Evolutionary conservation across 192 early-diverging fungal species (phyloP).

Genomic region (Coemansia erecta): DNA sequence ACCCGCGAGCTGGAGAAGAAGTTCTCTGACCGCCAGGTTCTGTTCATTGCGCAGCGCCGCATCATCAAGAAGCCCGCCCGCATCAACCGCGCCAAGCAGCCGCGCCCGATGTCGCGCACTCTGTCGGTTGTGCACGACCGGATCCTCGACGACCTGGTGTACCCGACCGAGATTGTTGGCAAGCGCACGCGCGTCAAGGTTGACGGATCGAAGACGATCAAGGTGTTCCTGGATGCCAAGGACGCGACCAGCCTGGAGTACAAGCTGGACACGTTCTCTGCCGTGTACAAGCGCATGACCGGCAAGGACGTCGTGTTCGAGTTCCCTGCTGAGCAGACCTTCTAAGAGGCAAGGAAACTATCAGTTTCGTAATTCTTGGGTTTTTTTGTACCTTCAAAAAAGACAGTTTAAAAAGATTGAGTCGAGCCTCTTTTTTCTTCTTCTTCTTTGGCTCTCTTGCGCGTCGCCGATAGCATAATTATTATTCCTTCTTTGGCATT

Average conservation of each 20-base stretch:
- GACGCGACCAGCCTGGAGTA: constrained; percentile 96
- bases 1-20: constrained; percentile 99
- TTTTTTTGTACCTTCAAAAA: too few species aligned
- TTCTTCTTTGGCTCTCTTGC: too few species aligned
- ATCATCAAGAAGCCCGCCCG: constrained; percentile 93
- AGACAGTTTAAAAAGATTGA: too few species aligned
- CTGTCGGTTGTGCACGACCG: constrained; percentile 95
- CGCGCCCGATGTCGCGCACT: constrained; percentile 93
- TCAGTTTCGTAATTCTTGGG: not conserved
- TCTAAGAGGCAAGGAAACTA: constrained; percentile 22
- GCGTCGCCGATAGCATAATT: too few species aligned
- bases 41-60: constrained; percentile 91
- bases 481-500: too few species aligned
- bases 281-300: constrained; percentile 93
- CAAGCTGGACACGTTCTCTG: constrained; percentile 97
- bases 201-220: constrained; percentile 91
- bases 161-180: constrained; percentile 99
- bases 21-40: constrained; percentile 98
- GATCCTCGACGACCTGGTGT: constrained; percentile 96
- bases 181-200: constrained; percentile 96
- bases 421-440: too few species aligned
- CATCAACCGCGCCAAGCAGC: constrained; percentile 85
- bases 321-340: constrained; percentile 70
- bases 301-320: constrained; percentile 99
- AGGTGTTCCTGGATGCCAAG: constrained; percentile 97